Conservation (phyloP, 768 basidiomycete genomes). For the Tylopilus vinaceipallidus region DNA sequence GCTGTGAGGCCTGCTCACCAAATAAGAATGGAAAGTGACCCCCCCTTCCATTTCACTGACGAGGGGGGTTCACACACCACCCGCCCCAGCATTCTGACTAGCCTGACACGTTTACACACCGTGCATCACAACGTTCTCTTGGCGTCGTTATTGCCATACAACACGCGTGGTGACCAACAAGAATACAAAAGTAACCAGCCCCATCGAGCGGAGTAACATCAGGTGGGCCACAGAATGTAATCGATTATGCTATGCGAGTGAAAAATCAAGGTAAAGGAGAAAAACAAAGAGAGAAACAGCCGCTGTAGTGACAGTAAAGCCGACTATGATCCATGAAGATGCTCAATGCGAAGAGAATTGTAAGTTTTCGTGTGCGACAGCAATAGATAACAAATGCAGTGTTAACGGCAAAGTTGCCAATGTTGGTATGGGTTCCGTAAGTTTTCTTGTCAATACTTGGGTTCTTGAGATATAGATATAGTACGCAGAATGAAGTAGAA, state of each 20-base stretch:
- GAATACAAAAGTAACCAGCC: background rate
- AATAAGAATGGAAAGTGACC: conserved; percentile 27
- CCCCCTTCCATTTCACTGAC: conserved; percentile 20
- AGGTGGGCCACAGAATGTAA: too few species aligned
- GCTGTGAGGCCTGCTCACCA: conserved; percentile 24
- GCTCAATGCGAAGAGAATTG: conserved; percentile 26
- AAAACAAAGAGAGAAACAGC: conserved; percentile 8
- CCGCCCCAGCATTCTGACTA: too few species aligned
- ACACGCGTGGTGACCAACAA: too few species aligned
- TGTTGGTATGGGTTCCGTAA: conserved; percentile 35
- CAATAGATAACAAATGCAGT: conserved; percentile 36
- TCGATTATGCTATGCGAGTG: conserved; percentile 15
- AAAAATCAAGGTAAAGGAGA: conserved; percentile 9
- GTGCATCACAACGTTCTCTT: conserved; percentile 10
- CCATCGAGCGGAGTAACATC: too few species aligned
- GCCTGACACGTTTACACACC: conserved; percentile 13
- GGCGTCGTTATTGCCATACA: background rate
- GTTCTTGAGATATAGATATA: conserved; percentile 39
- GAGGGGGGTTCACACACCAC: conserved; percentile 14
- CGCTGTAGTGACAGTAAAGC: conserved; percentile 19
- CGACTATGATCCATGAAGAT: conserved; percentile 26
- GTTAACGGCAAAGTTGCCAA: conserved; percentile 24
- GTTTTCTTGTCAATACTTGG: conserved; percentile 29
- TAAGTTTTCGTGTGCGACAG: conserved; percentile 25
- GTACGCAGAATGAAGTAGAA: conserved; percentile 32